These are phyloP conservation scores for Acarospora socialis DNA, from an alignment of 2,329 filamentous ascomycete genomes.

Conservation along the genomic window DNA sequence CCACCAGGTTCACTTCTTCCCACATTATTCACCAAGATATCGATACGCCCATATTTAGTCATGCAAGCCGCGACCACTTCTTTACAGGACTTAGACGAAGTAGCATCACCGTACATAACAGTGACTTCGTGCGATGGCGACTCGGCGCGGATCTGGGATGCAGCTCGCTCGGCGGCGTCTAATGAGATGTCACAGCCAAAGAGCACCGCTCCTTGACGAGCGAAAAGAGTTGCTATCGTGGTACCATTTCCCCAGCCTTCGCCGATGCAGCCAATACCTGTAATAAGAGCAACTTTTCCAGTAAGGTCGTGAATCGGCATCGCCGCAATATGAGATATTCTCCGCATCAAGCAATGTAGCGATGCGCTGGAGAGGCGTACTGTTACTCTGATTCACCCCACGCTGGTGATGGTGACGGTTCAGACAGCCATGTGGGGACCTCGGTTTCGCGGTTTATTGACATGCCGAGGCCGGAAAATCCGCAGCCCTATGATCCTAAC, in stretches of 20 bases:
- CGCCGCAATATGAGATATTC: no score
- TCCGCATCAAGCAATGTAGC: no score
- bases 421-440: no score
- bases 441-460: not conserved
- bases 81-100: constrained; percentile 35
- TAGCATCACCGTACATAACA: constrained; percentile 27
- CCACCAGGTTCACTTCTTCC: constrained; percentile 37
- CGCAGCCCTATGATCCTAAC: no score
- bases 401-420: no score
- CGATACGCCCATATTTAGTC: constrained; percentile 38
- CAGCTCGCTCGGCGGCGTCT: not conserved
- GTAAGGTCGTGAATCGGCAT: constrained; percentile 25
- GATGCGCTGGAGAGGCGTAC: no score
- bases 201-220: not conserved
- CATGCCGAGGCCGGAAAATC: not conserved
- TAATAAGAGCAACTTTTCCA: constrained; percentile 32
- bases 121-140: not conserved
- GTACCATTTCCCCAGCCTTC: constrained; percentile 11
- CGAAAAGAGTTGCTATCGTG: not conserved
- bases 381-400: no score
- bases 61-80: constrained; percentile 35
- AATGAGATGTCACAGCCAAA: not conserved
- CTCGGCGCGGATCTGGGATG: not conserved
- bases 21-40: constrained; percentile 45
- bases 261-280: constrained; percentile 26